A percentile compares a stretch with the other conserved stretches of the same genome.
phyloP scores from a whole-genome alignment of 768 basidiomycete species.

The Erythrobasidium yunnanense region DNA sequence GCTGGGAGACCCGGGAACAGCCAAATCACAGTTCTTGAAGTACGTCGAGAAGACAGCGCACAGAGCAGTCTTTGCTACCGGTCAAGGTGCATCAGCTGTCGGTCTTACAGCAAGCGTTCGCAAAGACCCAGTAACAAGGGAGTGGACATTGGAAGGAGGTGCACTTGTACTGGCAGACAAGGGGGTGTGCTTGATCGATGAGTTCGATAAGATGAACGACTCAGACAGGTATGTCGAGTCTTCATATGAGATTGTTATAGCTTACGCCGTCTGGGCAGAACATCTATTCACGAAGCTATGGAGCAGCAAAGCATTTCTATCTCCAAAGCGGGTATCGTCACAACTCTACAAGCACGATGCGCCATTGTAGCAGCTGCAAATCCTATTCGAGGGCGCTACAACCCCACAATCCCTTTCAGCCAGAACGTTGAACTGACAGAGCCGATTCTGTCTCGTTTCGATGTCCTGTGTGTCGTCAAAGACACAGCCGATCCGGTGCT shows the following conservation, averaged over 20 bases:
- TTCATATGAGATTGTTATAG: neutral
- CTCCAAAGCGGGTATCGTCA: slow-evolving; percentile 96
- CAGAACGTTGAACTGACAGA: slow-evolving; percentile 98
- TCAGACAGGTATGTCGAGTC: slow-evolving; percentile 53
- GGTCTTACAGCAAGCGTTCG: slow-evolving; percentile 98
- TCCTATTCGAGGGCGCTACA: slow-evolving; percentile 91
- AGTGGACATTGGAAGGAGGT: slow-evolving; percentile 98
- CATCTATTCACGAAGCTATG: slow-evolving; percentile 99
- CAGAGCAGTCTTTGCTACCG: slow-evolving; percentile 93
- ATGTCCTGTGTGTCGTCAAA: slow-evolving; percentile 95
- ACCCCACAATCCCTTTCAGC: slow-evolving; percentile 93
- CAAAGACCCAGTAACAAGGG: slow-evolving; percentile 89
- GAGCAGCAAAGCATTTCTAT: slow-evolving; percentile 99
- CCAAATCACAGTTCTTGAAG: slow-evolving; percentile 97
- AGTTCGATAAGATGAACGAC: slow-evolving; percentile 99
- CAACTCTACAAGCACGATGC: slow-evolving; percentile 93
- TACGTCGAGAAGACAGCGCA: slow-evolving; percentile 98
- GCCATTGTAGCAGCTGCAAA: slow-evolving; percentile 97
- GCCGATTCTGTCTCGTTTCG: slow-evolving; percentile 94
- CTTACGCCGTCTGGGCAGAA: slow-evolving; percentile 41
- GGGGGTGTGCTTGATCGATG: slow-evolving; percentile 93
- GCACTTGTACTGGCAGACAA: slow-evolving; percentile 97
- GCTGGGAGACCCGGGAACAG: slow-evolving; percentile 95
- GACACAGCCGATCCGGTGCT: slow-evolving; percentile 92
- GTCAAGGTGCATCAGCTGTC: slow-evolving; percentile 94